Evolutionary conservation across 2,329 filamentous ascomycete genomes (phyloP), one percentile per base, ranked within the genome.

Genomic region (Fusarium cyanostomum): DNA sequence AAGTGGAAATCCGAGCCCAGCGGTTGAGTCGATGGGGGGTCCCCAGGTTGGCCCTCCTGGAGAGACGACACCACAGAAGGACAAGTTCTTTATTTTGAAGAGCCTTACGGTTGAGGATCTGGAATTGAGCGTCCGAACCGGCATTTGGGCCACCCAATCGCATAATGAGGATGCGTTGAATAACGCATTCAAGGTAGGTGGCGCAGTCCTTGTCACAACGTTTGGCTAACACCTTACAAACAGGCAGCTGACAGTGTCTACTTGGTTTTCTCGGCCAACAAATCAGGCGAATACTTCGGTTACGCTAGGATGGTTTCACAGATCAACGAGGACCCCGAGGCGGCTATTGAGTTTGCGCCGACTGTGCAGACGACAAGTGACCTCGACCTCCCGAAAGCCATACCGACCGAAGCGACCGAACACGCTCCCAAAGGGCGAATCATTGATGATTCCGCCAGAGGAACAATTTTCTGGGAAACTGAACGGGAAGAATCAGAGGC

Each of bases 401-500:
- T 93, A 10, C 83, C 88, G 0, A 97, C 92, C 18, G 86, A 90
- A 55, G 88, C 92, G 15, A 96, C 90, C 1, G 88, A 91, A 43
- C 89, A 84, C 48, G 90, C 91, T 3, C 94, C 94, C 0, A 89
- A 86, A 70, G 94, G 94, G 21, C 88, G 89, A 52, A 96, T 98
- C 56, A 94, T 97, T 42, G 92, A 97, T 71, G 94, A 98, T 73
- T 94, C 92, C 5, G 90, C 92, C 1, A 86, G 94, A n/a, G 94
- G 94, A 0, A 97, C 94, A 0, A 97, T 97, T 35, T 98, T 98
- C 71, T 98, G 94, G 94, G 94, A 98, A 75, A 89, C 89, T 7
- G 89, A 94, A 45, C 77, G 82, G 28, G 85, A 86, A 1, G 87
- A 88, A 2, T 71, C 74, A 2, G 75, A 76, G 39, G 81, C 78